Evolutionary conservation across 2,329 filamentous ascomycete genomes (phyloP), one percentile per base, ranked within the genome.

Genomic region (Shiraia sp.): DNA sequence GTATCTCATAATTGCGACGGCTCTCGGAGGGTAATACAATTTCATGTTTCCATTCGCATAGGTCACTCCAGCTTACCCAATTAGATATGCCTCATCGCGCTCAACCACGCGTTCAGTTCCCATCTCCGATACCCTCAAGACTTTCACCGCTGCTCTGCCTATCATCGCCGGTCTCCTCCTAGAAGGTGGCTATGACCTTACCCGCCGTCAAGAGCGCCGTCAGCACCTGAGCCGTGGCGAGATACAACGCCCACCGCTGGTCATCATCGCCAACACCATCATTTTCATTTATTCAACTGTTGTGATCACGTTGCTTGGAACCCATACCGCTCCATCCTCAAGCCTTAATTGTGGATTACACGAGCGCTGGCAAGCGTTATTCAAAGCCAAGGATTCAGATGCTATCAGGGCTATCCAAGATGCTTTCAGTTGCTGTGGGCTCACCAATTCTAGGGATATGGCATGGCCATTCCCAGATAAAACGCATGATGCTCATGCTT

Each of bases 351-450:
- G 85, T 59, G 68, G 72, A 1, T 65, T 88, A n/a, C 71, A 80
- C 7, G 69, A 70, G 3, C 65, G 62, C 27, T 89, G 86, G 86
- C 69, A 73, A 51, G 49, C 44, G 2, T 59, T 87, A 42, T 88
- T 74, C 53, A 62, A 51, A 0, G 52, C 57, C 0, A 80, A 83
- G 45, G 72, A 87, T 40, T 73, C 49, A 1, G 55, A 59, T 4
- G 64, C 73, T 2, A 78, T 89, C 42, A 71, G 75, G 29, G 65
- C 69, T 2, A 84, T 90, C 36, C 86, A 90, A 57, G 82, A 89
- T 58, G 64, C 75, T 0, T 77, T 87, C 23, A 61, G 77, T 6
- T 90, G 86, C 69, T 90, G 86, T 52, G 86, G 86, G 0, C 72
- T 87, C 24, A 75, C 75, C 40, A 76, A 72, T 4, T 60, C 80